Evolutionary conservation across 2,329 filamentous ascomycete species (phyloP).

Genomic region (Ophiocordyceps sinensis): DNA sequence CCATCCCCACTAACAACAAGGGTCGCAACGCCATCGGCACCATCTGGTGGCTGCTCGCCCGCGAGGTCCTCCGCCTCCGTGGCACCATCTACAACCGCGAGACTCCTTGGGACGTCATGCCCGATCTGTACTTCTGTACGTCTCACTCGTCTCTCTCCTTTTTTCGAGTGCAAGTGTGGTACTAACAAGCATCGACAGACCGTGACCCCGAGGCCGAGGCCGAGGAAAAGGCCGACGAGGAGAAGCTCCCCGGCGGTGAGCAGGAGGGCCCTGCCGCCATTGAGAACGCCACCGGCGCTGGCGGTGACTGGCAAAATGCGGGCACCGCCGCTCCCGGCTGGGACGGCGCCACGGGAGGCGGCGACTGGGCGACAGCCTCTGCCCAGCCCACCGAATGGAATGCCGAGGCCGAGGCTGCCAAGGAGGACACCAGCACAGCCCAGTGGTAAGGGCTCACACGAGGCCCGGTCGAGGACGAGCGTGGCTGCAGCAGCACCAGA

Average conservation of each 20-base stretch:
- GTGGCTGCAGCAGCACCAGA: not conserved
- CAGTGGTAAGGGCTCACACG: constrained; percentile 24
- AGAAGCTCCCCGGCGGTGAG: constrained; percentile 77
- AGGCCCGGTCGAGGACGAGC: not conserved
- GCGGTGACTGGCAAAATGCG: constrained; percentile 69
- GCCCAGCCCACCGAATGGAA: constrained; percentile 55
- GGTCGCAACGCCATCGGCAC: constrained; percentile 97
- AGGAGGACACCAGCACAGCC: constrained; percentile 33
- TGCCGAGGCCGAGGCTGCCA: constrained; percentile 35
- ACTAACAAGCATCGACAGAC: constrained; percentile 35
- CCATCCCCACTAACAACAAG: constrained; percentile 99
- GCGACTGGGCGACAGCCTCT: constrained; percentile 50
- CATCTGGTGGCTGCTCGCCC: constrained; percentile 98
- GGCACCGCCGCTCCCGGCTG: constrained; percentile 46
- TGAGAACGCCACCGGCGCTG: constrained; percentile 56
- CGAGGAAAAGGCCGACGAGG: constrained; percentile 90
- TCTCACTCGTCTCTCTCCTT: constrained; percentile 8
- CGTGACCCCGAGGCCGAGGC: constrained; percentile 99
- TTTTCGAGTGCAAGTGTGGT: not conserved
- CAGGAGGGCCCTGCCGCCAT: constrained; percentile 70
- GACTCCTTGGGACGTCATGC: constrained; percentile 97
- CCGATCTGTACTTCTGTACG: constrained; percentile 97
- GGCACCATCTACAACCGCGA: constrained; percentile 94
- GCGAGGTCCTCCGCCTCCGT: constrained; percentile 97
- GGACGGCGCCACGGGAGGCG: constrained; percentile 41